Conservation (phyloP, 306 rosid genomes). For the Luffa acutangula region DNA sequence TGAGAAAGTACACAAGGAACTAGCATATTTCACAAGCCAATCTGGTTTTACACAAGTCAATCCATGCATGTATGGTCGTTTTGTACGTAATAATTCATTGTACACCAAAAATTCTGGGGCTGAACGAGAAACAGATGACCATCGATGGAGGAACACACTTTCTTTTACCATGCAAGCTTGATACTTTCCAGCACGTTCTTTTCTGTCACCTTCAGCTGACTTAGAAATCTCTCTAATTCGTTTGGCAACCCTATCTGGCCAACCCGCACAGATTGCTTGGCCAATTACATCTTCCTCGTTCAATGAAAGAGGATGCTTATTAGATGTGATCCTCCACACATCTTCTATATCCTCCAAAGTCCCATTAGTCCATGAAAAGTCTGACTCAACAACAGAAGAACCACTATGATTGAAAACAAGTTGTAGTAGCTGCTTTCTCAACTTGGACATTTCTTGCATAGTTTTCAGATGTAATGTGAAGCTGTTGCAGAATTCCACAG, state of each 20-base stretch:
- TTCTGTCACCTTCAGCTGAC: conserved; percentile 30
- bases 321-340: conserved; percentile 45
- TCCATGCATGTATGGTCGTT: conserved; percentile 84
- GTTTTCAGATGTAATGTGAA: conserved; percentile 71
- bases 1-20: conserved; percentile 56
- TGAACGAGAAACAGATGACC: conserved; percentile 53
- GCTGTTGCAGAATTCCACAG: conserved; percentile 46
- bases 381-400: conserved; percentile 32
- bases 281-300: conserved; percentile 68
- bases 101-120: conserved; percentile 85
- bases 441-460: conserved; percentile 91
- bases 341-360: conserved; percentile 46
- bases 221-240: conserved; percentile 43
- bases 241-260: conserved; percentile 93
- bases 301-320: conserved; percentile 48
- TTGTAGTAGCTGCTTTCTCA: conserved; percentile 65
- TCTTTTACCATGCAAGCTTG: conserved; percentile 63
- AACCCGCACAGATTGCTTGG: conserved; percentile 94
- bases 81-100: conserved; percentile 61
- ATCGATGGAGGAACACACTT: conserved; percentile 54
- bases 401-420: conserved; percentile 46
- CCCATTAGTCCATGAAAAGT: conserved; percentile 62
- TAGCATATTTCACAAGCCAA: conserved; percentile 81
- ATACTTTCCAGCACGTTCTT: conserved; percentile 37
- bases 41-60: conserved; percentile 62